Conservation (phyloP, 331 rosid species). For the Prunus yedoensis region DNA sequence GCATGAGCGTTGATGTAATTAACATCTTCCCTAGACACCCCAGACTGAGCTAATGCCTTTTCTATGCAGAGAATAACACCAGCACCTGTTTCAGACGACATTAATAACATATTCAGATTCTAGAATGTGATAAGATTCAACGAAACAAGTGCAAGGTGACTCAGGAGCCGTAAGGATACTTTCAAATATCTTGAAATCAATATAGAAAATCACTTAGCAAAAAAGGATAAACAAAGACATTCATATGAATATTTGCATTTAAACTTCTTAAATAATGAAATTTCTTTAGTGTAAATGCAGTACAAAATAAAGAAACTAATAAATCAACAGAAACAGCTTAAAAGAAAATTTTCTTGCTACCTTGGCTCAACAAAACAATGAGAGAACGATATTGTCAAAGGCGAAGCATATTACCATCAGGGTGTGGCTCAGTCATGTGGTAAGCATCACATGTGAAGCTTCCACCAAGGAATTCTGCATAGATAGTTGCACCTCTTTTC, state of each 20-base stretch:
- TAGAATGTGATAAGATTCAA: background rate
- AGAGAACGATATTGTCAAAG: slow-evolving; percentile 2
- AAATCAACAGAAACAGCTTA: background rate
- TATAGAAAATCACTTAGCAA: background rate
- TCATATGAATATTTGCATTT: background rate
- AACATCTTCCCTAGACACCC: slow-evolving; percentile 82
- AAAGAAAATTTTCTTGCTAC: background rate
- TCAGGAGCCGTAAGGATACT: background rate
- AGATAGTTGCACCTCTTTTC: slow-evolving; percentile 90
- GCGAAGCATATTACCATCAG: slow-evolving; percentile 65
- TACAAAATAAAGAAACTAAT: background rate
- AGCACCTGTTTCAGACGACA: slow-evolving; percentile 52
- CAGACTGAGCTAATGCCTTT: slow-evolving; percentile 78
- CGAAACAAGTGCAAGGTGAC: background rate
- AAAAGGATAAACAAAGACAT: background rate
- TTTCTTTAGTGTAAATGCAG: background rate
- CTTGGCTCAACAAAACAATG: background rate
- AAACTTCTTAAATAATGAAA: background rate
- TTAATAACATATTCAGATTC: slow-evolving; percentile 6
- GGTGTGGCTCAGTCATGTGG: slow-evolving; percentile 95
- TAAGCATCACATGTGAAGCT: slow-evolving; percentile 92
- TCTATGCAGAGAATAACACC: slow-evolving; percentile 92
- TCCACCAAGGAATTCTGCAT: slow-evolving; percentile 96
- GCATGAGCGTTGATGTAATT: slow-evolving; percentile 98
- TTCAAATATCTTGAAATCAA: background rate